These are phyloP conservation scores for Nidularia sp. DNA, from an alignment of 768 basidiomycete species.

Conservation along the genomic window DNA sequence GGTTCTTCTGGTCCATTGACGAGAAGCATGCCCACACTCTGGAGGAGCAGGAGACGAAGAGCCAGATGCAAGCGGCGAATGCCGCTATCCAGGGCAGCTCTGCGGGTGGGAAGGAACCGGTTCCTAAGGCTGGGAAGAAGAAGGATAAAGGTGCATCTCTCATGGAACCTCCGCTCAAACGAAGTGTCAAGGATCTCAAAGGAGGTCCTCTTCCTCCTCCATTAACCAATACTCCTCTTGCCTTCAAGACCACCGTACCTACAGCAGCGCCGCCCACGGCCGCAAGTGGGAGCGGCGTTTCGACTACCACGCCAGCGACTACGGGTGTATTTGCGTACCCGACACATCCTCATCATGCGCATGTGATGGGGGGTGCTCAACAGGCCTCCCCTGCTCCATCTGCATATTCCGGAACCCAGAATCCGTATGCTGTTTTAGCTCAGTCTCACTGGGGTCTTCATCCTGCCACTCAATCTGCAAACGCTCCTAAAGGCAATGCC, in stretches of 20 bases:
- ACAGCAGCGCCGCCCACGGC: conserved; percentile 16
- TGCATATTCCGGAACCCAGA: conserved; percentile 22
- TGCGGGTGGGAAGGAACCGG: conserved; percentile 24
- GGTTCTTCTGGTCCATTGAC: conserved; percentile 91
- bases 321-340: conserved; percentile 40
- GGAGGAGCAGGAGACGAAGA: conserved; percentile 66
- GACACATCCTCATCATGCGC: conserved; percentile 22
- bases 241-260: conserved; percentile 33
- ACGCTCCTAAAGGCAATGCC: not conserved
- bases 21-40: conserved; percentile 63
- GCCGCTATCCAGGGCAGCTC: conserved; percentile 22
- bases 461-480: conserved; percentile 6
- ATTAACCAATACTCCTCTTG: conserved; percentile 59
- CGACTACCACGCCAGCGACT: conserved; percentile 20
- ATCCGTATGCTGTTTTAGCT: conserved; percentile 34
- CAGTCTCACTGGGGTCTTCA: conserved; percentile 29
- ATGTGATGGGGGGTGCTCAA: conserved; percentile 16
- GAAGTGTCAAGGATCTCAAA: conserved; percentile 63
- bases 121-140: conserved; percentile 40
- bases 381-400: conserved; percentile 16
- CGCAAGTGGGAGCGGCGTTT: conserved; percentile 12
- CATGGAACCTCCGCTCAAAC: conserved; percentile 63
- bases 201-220: conserved; percentile 63
- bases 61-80: conserved; percentile 31
- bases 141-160: conserved; percentile 51